Evolutionary conservation across 2,329 filamentous ascomycete genomes (phyloP).

Genomic region (Raffaelea arxii): DNA sequence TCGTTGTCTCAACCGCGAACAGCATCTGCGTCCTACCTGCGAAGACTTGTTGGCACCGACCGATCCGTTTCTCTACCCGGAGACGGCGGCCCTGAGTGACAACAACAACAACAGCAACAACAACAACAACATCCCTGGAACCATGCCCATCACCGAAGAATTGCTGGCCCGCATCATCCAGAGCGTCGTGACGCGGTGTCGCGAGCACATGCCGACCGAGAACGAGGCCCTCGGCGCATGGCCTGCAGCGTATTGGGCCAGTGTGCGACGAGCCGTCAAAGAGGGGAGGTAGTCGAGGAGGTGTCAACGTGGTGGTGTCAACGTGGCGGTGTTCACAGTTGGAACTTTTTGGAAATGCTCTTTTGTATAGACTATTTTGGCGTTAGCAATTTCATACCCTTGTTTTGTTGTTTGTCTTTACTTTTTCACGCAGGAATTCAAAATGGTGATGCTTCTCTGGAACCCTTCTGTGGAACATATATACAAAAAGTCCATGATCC

Average conservation of each 20-base stretch:
- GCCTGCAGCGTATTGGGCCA: conserved; percentile 53
- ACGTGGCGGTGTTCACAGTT: background rate
- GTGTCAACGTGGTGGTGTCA: too few species aligned
- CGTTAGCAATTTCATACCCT: background rate
- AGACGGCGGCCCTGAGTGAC: conserved; percentile 32
- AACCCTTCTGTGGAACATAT: background rate
- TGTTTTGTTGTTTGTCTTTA: background rate
- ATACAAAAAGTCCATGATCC: too few species aligned
- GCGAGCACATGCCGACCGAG: conserved; percentile 49
- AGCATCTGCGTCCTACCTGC: conserved; percentile 53
- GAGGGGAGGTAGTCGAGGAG: conserved; percentile 13
- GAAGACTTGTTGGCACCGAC: conserved; percentile 48
- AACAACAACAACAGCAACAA: conserved; percentile 12
- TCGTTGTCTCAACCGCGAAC: conserved; percentile 53
- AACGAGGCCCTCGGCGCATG: conserved; percentile 44
- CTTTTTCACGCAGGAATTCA: conserved; percentile 1
- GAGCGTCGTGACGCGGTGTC: conserved; percentile 50
- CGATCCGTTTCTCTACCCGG: conserved; percentile 56
- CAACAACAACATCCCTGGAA: conserved; percentile 23
- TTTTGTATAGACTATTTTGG: background rate
- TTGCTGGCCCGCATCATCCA: conserved; percentile 52
- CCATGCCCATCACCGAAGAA: conserved; percentile 53
- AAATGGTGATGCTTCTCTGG: background rate
- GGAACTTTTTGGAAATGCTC: background rate
- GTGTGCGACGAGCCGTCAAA: conserved; percentile 41